A percentile compares a stretch with the other conserved stretches of the same genome.
Evolutionary conservation across 495 filamentous ascomycete species (phyloP).

Genomic region (Sordaria brevicollis): DNA sequence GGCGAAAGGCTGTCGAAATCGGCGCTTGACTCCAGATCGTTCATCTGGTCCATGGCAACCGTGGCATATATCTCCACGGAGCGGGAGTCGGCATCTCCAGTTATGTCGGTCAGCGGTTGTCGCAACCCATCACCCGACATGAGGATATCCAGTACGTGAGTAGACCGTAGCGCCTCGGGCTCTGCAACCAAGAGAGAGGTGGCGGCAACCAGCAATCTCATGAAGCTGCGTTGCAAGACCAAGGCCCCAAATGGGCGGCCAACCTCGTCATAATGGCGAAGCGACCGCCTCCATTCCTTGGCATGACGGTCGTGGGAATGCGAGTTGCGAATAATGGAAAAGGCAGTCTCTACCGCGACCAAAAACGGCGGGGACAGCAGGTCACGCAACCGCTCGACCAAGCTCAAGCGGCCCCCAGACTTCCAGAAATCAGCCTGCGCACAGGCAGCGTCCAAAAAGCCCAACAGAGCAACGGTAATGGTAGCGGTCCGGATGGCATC

Average conservation of each 20-base stretch:
- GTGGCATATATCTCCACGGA: conserved; percentile 62
- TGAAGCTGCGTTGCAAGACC: conserved; percentile 77
- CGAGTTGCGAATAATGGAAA: conserved; percentile 68
- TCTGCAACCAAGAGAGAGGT: conserved; percentile 62
- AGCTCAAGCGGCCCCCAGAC: conserved; percentile 52
- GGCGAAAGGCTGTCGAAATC: conserved; percentile 81
- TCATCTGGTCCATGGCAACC: conserved; percentile 71
- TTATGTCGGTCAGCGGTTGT: conserved; percentile 26
- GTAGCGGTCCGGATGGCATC: conserved; percentile 60
- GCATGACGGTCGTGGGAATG: conserved; percentile 39
- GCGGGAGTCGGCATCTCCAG: conserved; percentile 36
- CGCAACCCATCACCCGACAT: conserved; percentile 39
- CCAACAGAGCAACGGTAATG: conserved; percentile 70
- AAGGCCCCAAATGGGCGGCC: conserved; percentile 84
- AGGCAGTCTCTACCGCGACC: conserved; percentile 71
- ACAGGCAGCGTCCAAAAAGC: conserved; percentile 75
- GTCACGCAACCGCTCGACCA: conserved; percentile 57
- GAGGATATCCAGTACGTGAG: conserved; percentile 67
- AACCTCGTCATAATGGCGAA: conserved; percentile 68
- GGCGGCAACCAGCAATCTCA: conserved; percentile 68
- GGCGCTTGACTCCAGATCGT: conserved; percentile 73
- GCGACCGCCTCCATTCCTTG: conserved; percentile 72
- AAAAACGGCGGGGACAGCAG: conserved; percentile 77
- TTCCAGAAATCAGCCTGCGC: conserved; percentile 71
- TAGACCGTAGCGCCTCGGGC: conserved; percentile 44